Base-by-base conservation (phyloP, 306 rosid genomes). In the Sicyos edulis region DNA sequence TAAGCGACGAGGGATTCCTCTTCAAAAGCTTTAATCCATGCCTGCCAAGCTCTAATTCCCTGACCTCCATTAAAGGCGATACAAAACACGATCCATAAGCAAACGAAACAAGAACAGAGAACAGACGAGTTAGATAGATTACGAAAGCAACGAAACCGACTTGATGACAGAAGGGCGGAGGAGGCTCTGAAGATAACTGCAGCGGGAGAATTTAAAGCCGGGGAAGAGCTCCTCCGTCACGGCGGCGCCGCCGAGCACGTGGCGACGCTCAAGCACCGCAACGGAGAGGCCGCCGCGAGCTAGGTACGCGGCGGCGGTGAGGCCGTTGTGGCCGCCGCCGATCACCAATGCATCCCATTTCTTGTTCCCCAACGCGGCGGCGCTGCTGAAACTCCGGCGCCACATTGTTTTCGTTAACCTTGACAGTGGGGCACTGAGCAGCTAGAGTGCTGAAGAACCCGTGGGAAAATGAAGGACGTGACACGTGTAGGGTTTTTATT, bases 241-340 rank as follows among this genome's bases (percentile, higher is more conserved):
- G 49, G 98, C 93, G 29, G 98, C 98, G 9, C 98, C 98, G 40
- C 98, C 98, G 53, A 92, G 79, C 21, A 90, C 75, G 81, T 88
- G 93, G 8, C 96, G 98, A 17, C 96, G 96, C 79, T 92, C 98
- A 29, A 92, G 96, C 42, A 92, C 98, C 3, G 90, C 96, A 34
- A 88, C 96, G 22, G 96, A 91, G 51, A 91, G 96, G 14, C 92
- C 97, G 0, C 75, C 90, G 2, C 96, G 97, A 19, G 97, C 92
- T 13, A 93, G 87, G 71, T 93, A 93, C 0, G 99, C 95, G 19
- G 99, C 97, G 0, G 97, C 90, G 0, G 96, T 88, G 72, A 91
- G 91, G 75, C 99, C 99, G 77, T 93, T 93, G 83, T 93, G 98
- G 84, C 95, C 97, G 4, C 91, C 99, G 68, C 99, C 99, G 73